Base-by-base conservation (phyloP, 257 asterid species). In the Penstemon eatonii region DNA sequence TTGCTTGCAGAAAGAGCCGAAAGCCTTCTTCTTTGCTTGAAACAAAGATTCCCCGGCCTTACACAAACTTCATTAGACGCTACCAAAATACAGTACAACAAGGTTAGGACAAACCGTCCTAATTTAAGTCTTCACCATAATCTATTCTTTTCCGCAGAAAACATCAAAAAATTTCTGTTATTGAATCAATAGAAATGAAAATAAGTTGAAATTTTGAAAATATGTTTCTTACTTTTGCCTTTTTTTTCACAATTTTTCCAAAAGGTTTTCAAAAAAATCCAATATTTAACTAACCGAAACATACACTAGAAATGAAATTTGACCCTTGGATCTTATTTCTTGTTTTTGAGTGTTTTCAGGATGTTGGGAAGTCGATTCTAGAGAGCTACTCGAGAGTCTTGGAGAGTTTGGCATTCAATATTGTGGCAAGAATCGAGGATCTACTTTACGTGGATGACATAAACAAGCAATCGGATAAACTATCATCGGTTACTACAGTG, bases 381-480 rank as follows among this genome's bases (percentile, higher is more conserved):
- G 99, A 93, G 89, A 88, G 99, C 95, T 93, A 93, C 86, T 93
- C 99, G 11, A 81, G 99, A 73, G 97, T 93, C 25, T 79, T 93
- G 86, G 99, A 93, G 81, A 88, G 97, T 66, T 79, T 93, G 64
- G 94, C 99, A 4, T 90, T 80, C 85, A 90, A 80, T 44, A 88
- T 93, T 4, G 84, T 85, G 11, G 88, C 97, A 8, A 89, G 97
- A 0, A 85, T 93, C 0, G 96, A 90, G 65, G 97, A 90, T 76
- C 83, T 91, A 56, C 86, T 91, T 41, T 87, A 91, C 4, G 96
- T 94, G 75, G 96, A 94, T 36, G 88, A 87, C 68, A 73, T 89
- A 64, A 89, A 81, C 40, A 84, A 77, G 77, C 87, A 81, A 43
- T 79, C 96, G 0, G 89, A 84, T 57, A 80, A 79, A 77, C 76